phyloP scores from a whole-genome alignment of 2,329 filamentous ascomycete genomes.

The Aspergillus sp. region DNA sequence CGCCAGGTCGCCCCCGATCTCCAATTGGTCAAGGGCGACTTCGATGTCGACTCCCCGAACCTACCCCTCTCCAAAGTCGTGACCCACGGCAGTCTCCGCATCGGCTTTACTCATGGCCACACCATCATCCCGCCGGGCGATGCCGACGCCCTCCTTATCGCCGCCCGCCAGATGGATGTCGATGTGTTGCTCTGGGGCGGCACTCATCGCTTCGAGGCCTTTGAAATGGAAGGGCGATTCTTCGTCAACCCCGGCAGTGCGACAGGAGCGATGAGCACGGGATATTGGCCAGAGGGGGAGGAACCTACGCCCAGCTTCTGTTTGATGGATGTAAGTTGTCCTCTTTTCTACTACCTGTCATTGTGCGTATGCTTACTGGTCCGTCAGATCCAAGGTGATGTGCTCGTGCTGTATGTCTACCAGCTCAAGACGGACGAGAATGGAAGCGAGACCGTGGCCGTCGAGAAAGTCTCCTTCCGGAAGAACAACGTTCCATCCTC shows the following conservation, averaged over 20 bases:
- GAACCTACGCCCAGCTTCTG: slow-evolving; percentile 89
- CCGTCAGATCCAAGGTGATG: slow-evolving; percentile 84
- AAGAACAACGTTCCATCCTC: slow-evolving; percentile 65
- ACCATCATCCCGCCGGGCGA: slow-evolving; percentile 67
- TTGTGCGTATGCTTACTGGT: slow-evolving; percentile 6
- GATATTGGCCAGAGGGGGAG: slow-evolving; percentile 58
- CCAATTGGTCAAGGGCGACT: slow-evolving; percentile 68
- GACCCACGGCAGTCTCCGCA: slow-evolving; percentile 65
- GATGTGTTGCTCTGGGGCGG: slow-evolving; percentile 68
- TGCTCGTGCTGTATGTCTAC: slow-evolving; percentile 93
- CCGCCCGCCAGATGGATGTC: slow-evolving; percentile 68
- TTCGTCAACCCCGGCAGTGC: slow-evolving; percentile 69
- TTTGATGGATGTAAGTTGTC: slow-evolving; percentile 83
- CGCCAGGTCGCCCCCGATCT: slow-evolving; percentile 70
- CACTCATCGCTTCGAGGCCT: slow-evolving; percentile 68
- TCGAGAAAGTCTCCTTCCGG: slow-evolving; percentile 83
- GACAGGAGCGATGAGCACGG: slow-evolving; percentile 62
- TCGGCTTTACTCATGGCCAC: slow-evolving; percentile 69
- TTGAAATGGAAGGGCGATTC: slow-evolving; percentile 70
- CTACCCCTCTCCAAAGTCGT: slow-evolving; percentile 66
- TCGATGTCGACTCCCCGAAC: slow-evolving; percentile 65
- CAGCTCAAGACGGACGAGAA: slow-evolving; percentile 74
- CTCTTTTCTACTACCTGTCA: background rate
- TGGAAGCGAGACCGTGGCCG: slow-evolving; percentile 73
- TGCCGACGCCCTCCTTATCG: slow-evolving; percentile 64